These are phyloP conservation scores for Solanum ossicruentum DNA, from an alignment of 257 asterid species.

Conservation along the genomic window DNA sequence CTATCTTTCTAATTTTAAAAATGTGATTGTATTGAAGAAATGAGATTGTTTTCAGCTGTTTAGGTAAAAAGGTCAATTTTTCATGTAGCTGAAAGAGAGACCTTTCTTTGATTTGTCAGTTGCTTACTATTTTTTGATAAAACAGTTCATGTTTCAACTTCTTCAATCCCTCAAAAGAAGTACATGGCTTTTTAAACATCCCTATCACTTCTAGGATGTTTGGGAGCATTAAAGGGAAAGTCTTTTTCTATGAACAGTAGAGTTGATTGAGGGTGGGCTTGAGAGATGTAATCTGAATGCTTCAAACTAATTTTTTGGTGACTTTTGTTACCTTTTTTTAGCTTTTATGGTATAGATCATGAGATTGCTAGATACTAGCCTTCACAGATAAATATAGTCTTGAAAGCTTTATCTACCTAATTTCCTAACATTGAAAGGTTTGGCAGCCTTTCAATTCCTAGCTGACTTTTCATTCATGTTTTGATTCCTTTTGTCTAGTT, in stretches of 20 bases:
- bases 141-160: slow-evolving; percentile 8
- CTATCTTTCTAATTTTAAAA: background rate
- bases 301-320: background rate
- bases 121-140: slow-evolving; percentile 12
- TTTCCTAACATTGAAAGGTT: background rate
- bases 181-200: slow-evolving; percentile 18
- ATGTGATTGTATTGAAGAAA: background rate
- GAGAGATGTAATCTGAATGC: background rate
- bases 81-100: slow-evolving; percentile 13
- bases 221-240: slow-evolving; percentile 15
- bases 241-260: slow-evolving; percentile 21
- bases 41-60: slow-evolving; percentile 9
- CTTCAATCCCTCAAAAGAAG: slow-evolving; percentile 22
- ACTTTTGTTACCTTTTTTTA: background rate
- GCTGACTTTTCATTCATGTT: background rate
- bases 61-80: slow-evolving; percentile 14
- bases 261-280: background rate
- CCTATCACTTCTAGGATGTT: slow-evolving; percentile 24
- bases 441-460: background rate
- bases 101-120: slow-evolving; percentile 1
- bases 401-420: background rate
- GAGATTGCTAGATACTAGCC: background rate
- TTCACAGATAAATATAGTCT: background rate
- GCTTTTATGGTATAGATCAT: background rate
- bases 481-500: background rate